Evolutionary conservation across 768 basidiomycete species (phyloP).

Genomic region (Peribolospora baueri): DNA sequence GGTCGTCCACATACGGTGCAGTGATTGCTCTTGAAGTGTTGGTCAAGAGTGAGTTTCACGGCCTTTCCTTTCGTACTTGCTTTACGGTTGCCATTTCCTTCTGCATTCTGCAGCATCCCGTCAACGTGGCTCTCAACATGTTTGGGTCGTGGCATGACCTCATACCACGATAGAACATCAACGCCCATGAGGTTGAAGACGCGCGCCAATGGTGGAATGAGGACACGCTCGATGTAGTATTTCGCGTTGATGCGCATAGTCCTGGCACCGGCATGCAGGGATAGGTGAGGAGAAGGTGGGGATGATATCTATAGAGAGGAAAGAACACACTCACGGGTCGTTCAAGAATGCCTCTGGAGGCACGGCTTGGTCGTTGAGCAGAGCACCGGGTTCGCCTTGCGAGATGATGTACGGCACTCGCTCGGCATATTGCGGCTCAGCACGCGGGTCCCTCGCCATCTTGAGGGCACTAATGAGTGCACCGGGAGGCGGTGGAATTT

Average conservation of each 20-base stretch:
- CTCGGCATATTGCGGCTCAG: conserved; percentile 79
- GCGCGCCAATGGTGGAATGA: conserved; percentile 73
- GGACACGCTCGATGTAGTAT: conserved; percentile 66
- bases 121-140: conserved; percentile 15
- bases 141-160: conserved; percentile 51
- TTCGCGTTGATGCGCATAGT: conserved; percentile 39
- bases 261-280: conserved; percentile 29
- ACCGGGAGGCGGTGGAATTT: conserved; percentile 69
- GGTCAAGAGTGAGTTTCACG: conserved; percentile 33
- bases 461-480: conserved; percentile 59
- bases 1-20: conserved; percentile 43
- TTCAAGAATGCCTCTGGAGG: conserved; percentile 42
- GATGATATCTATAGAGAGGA: conserved; percentile 1
- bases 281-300: background rate
- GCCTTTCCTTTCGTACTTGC: conserved; percentile 18
- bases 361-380: conserved; percentile 50
- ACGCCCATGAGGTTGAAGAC: conserved; percentile 79
- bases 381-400: conserved; percentile 29
- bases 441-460: conserved; percentile 45
- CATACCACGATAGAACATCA: conserved; percentile 64
- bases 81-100: conserved; percentile 15
- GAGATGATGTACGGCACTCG: conserved; percentile 75
- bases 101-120: conserved; percentile 5
- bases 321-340: conserved; percentile 28
- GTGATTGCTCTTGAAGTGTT: conserved; percentile 44